Evolutionary conservation across 2,329 filamentous ascomycete genomes (phyloP).

Genomic region (Truncatella angustata): DNA sequence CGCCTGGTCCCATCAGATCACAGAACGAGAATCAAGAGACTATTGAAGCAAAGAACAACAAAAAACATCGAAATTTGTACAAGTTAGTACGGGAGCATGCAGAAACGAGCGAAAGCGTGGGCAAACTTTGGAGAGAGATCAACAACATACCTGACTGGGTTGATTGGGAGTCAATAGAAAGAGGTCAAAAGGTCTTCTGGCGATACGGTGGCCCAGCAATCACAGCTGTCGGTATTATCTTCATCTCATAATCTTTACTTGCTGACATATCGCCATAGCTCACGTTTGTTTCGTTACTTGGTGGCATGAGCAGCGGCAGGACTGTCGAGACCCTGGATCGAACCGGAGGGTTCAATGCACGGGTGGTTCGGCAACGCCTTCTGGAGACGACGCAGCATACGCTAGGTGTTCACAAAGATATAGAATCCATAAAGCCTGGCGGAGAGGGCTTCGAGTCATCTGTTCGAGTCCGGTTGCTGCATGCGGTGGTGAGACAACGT

Average conservation of each 20-base stretch:
- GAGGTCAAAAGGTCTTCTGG: constrained; percentile 76
- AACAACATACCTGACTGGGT: constrained; percentile 72
- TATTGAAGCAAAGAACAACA: constrained; percentile 26
- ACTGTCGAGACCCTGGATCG: constrained; percentile 72
- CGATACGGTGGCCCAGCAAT: constrained; percentile 68
- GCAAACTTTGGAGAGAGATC: constrained; percentile 63
- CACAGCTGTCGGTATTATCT: constrained; percentile 52
- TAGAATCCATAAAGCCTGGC: constrained; percentile 65
- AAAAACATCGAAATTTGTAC: constrained; percentile 57
- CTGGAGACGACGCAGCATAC: constrained; percentile 74
- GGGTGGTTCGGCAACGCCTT: constrained; percentile 62
- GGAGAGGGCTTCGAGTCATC: constrained; percentile 65
- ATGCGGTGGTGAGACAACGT: constrained; percentile 63
- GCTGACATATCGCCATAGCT: constrained; percentile 31
- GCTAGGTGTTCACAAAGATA: constrained; percentile 65
- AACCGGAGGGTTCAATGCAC: constrained; percentile 71
- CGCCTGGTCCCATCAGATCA: constrained; percentile 27
- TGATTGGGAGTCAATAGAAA: constrained; percentile 71
- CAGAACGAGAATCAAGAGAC: constrained; percentile 6
- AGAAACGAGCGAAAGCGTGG: constrained; percentile 50
- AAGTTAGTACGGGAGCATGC: constrained; percentile 58
- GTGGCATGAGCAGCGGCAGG: constrained; percentile 69
- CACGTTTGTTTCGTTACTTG: constrained; percentile 60
- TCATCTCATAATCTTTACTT: too few relatives aligned
- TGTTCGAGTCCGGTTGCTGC: constrained; percentile 66